phyloP scores from a whole-genome alignment of 2,329 filamentous ascomycete genomes.

The Fusarium setosum region DNA sequence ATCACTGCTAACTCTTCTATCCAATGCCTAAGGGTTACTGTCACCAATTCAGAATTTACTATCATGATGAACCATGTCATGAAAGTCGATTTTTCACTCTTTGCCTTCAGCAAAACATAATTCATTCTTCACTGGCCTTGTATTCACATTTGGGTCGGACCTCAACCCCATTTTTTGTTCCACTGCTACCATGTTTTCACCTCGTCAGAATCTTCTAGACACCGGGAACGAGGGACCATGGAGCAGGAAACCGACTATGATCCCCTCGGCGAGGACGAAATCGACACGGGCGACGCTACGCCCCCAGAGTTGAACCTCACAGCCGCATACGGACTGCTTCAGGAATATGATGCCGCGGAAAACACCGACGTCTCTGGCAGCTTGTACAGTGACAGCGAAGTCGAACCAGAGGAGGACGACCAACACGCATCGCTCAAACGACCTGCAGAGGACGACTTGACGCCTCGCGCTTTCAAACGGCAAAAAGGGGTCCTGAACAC shows the following conservation, averaged over 20 bases:
- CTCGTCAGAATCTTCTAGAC: conserved; percentile 31
- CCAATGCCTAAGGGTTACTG: not conserved
- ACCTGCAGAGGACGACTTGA: conserved; percentile 37
- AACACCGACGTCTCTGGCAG: conserved; percentile 22
- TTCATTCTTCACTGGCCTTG: not conserved
- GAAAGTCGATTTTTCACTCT: conserved; percentile 4
- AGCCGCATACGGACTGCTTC: not conserved
- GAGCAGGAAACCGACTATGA: conserved; percentile 42
- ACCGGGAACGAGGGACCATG: conserved; percentile 44
- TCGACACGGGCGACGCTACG: conserved; percentile 1
- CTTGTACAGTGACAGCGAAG: conserved; percentile 25
- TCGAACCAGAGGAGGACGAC: conserved; percentile 12
- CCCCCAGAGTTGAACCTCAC: conserved; percentile 20
- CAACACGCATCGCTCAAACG: conserved; percentile 45
- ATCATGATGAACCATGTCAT: conserved; percentile 11
- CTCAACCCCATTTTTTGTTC: not conserved
- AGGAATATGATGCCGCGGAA: conserved; percentile 8
- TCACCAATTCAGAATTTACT: conserved; percentile 9
- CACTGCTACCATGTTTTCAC: conserved; percentile 45
- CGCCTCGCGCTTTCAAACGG: conserved; percentile 57
- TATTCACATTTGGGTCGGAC: conserved; percentile 14
- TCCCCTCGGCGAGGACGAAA: conserved; percentile 27
- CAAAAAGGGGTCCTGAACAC: conserved; percentile 55
- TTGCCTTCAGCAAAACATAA: not conserved
- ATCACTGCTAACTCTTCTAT: conserved; percentile 12